Percentiles rank a stretch among this genome's conserved stretches.
Evolutionary conservation across 257 asterid genomes (phyloP).

Genomic region (Cynanchum wilfordii): DNA sequence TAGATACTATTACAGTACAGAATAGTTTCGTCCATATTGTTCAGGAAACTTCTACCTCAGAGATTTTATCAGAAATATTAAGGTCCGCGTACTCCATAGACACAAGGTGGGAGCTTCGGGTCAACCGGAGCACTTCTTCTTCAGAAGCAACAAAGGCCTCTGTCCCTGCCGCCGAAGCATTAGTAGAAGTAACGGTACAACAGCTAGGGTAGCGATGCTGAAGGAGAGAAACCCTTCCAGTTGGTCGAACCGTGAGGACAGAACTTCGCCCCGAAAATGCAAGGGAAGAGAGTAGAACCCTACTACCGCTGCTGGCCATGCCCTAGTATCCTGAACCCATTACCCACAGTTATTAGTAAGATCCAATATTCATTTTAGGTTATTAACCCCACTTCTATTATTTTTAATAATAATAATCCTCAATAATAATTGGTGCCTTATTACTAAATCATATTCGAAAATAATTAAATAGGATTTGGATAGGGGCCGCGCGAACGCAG

Average conservation of each 20-base stretch:
- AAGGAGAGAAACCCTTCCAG: neutral
- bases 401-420: neutral
- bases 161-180: conserved; percentile 16
- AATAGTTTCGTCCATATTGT: neutral
- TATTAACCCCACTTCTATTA: neutral
- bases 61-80: conserved; percentile 56
- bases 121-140: conserved; percentile 27
- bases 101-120: conserved; percentile 55
- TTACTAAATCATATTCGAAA: too few species aligned
- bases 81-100: conserved; percentile 84
- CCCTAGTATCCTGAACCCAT: neutral
- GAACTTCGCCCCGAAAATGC: neutral
- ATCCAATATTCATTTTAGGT: neutral
- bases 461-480: too few species aligned
- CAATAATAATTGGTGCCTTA: too few species aligned
- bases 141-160: conserved; percentile 17
- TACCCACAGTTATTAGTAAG: neutral
- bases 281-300: neutral
- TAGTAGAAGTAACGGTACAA: conserved; percentile 6
- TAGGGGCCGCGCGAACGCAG: too few species aligned
- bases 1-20: neutral
- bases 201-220: neutral
- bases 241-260: neutral
- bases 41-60: conserved; percentile 33
- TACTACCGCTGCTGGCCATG: neutral